These are phyloP conservation scores for Hysterangium stoloniferum DNA, from an alignment of 768 basidiomycete genomes.

Conservation along the genomic window DNA sequence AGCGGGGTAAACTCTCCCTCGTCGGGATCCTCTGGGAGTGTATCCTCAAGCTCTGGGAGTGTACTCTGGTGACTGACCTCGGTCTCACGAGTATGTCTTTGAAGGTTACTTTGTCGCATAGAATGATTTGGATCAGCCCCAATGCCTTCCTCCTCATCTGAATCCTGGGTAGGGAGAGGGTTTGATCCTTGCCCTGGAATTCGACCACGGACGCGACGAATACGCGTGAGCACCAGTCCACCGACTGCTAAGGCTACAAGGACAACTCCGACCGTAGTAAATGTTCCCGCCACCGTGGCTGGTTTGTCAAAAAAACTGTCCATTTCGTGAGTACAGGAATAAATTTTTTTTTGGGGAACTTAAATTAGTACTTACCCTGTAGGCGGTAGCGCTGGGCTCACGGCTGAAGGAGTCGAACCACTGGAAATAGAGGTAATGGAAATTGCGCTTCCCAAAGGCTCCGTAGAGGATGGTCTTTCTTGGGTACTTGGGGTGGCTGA, in stretches of 20 bases:
- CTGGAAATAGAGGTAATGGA: too few relatives aligned
- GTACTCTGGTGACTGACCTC: neutral
- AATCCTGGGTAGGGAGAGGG: neutral
- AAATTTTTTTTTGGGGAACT: too few relatives aligned
- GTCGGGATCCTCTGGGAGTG: neutral
- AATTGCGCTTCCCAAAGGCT: too few relatives aligned
- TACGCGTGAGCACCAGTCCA: neutral
- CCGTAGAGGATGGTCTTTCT: too few relatives aligned
- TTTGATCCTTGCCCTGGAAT: too few relatives aligned
- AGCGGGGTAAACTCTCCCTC: neutral
- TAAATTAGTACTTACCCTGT: too few relatives aligned
- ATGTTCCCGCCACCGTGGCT: neutral
- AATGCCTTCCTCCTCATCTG: conserved; percentile 1
- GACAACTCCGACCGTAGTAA: neutral
- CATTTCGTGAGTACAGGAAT: too few relatives aligned
- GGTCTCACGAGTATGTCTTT: too few relatives aligned
- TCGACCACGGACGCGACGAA: neutral
- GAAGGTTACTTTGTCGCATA: neutral
- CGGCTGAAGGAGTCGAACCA: too few relatives aligned
- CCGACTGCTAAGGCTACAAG: neutral
- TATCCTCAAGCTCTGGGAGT: neutral
- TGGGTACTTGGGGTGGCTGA: too few relatives aligned
- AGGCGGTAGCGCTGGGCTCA: too few relatives aligned
- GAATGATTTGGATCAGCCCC: too few relatives aligned
- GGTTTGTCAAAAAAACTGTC: neutral